A percentile compares a stretch with the other conserved stretches of the same genome.
Evolutionary conservation across 1,284 basidiomycete genomes (phyloP).

Genomic region (Microbotryum silenes-acaulis): DNA sequence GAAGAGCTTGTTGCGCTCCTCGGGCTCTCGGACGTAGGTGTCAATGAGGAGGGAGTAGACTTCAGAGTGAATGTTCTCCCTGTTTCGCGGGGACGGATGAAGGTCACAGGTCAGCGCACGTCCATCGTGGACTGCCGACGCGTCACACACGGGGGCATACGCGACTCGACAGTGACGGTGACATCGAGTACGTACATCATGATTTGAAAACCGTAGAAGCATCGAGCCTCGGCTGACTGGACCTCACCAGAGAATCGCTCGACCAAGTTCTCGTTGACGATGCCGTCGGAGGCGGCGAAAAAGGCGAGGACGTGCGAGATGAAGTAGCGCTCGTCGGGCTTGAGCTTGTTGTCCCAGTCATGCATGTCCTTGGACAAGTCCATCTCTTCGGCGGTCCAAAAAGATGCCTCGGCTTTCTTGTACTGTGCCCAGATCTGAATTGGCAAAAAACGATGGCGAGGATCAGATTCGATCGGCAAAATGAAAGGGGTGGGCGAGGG

Average conservation of each 20-base stretch:
- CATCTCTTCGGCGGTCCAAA: conserved; percentile 48
- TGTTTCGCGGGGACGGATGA: background rate
- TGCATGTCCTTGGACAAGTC: conserved; percentile 46
- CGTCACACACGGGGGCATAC: background rate
- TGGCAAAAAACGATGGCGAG: background rate
- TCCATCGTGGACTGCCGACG: background rate
- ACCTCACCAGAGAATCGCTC: conserved; percentile 46
- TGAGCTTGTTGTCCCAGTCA: conserved; percentile 46
- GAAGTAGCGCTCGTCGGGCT: conserved; percentile 45
- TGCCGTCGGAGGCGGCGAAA: conserved; percentile 46
- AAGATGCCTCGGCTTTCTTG: conserved; percentile 42
- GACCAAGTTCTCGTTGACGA: conserved; percentile 47
- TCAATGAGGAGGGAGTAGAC: conserved; percentile 53
- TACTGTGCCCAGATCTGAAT: conserved; percentile 37
- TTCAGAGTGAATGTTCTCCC: conserved; percentile 52
- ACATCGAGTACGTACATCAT: conserved; percentile 40
- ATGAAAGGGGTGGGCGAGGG: background rate
- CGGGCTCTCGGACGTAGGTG: conserved; percentile 50
- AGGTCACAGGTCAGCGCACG: background rate
- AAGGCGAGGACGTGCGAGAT: conserved; percentile 47
- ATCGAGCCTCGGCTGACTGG: conserved; percentile 45
- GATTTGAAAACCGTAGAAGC: conserved; percentile 48
- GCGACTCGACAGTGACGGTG: background rate
- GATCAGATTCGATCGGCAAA: background rate
- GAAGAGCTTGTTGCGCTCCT: conserved; percentile 49